phyloP scores from a whole-genome alignment of 192 early-diverging fungal genomes.

The Pilaira anomala region DNA sequence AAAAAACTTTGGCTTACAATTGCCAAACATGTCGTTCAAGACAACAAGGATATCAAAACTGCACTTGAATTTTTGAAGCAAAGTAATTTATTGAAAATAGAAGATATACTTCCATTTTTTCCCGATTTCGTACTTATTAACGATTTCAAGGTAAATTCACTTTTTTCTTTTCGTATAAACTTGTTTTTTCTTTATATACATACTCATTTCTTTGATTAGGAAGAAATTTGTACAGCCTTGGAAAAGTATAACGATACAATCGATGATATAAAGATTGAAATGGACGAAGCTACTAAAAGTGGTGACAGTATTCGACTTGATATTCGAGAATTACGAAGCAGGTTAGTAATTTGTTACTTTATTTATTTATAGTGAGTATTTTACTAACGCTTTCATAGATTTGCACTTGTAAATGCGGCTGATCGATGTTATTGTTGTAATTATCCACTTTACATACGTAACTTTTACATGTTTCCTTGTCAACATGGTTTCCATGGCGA shows the following conservation, averaged over 20 bases:
- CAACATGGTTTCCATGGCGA: conserved; percentile 94
- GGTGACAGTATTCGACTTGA: conserved; percentile 92
- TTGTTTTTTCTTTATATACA: no score
- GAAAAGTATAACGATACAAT: conserved; percentile 92
- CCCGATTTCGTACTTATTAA: conserved; percentile 97
- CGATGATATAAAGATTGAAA: conserved; percentile 81
- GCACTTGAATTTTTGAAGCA: conserved; percentile 82
- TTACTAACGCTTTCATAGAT: conserved; percentile 35
- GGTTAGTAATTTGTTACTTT: not conserved
- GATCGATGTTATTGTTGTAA: conserved; percentile 81
- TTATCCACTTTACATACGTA: conserved; percentile 74
- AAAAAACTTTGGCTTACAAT: conserved; percentile 94
- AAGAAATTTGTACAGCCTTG: conserved; percentile 87
- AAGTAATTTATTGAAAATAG: conserved; percentile 84
- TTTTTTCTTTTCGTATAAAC: no score
- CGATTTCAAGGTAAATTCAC: conserved; percentile 81
- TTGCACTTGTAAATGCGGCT: conserved; percentile 59
- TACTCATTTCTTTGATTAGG: conserved; percentile 25
- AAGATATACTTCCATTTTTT: conserved; percentile 95
- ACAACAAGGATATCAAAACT: conserved; percentile 79
- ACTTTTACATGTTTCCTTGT: conserved; percentile 95
- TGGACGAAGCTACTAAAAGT: conserved; percentile 93
- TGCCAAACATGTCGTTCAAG: conserved; percentile 85
- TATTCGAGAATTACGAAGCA: conserved; percentile 77
- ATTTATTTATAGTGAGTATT: not conserved